Evolutionary conservation across 495 filamentous ascomycete species (phyloP), one percentile per base, ranked within the genome.

Genomic region (Neurospora sp.): DNA sequence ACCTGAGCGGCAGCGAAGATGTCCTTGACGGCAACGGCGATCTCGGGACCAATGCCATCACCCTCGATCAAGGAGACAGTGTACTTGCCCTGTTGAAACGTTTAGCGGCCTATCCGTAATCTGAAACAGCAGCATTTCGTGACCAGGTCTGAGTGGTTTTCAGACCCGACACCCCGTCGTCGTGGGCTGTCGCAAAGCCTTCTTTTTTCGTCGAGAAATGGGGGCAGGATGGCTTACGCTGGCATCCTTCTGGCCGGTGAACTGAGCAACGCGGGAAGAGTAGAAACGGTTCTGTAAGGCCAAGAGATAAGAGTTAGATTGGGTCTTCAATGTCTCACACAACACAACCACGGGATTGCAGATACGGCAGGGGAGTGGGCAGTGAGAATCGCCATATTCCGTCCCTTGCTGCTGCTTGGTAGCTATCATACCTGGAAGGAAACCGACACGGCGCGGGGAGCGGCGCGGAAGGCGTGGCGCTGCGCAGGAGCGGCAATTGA

Each of bases 11-110:
- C 96, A 75, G 90, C 87, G 85, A 96, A 99, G 83, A 99, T 98
- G 82, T 97, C 92, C 88, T 97, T 98, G 74, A 99, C 93, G 37
- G 94, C 94, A 83, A 96, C 93, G 75, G 96, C 90, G 79, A 99
- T 98, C 85, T 99, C 94, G 72, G 95, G 95, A 73, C 96, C 96
- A 80, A 99, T 99, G 82, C 96, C 96, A 79, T 98, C 96, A 85
- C 96, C 96, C 86, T 99, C 96, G 76, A 99, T 99, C 82, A 99
- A 87, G 78, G 93, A 96, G 78, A 98, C 95, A 59, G 91, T 93
- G 88, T 92, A 99, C 83, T 93, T 93, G 79, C 95, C 96, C 95
- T 98, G 76, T 54, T 69, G 10, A n/a, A 17, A 69, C 15, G 38
- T 77, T 79, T 73, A 78, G 78, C 69, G 38, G 28, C 34, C 54